A percentile compares a stretch with the other conserved stretches of the same genome.
Evolutionary conservation across 2,329 filamentous ascomycete species (phyloP).

Genomic region (Exophiala sp.): DNA sequence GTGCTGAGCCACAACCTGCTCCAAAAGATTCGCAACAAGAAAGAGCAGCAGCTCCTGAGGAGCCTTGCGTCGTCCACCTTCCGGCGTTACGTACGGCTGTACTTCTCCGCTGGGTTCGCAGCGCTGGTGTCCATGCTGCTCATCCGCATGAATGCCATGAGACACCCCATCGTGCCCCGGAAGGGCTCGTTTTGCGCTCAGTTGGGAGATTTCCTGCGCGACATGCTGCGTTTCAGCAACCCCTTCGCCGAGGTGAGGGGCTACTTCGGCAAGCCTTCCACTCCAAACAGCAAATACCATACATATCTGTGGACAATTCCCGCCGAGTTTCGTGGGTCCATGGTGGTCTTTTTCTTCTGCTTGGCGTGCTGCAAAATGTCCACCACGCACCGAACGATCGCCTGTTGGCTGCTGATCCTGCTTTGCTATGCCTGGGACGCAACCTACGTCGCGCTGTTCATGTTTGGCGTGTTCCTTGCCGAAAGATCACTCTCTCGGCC

Average conservation of each 20-base stretch:
- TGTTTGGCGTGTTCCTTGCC: not conserved
- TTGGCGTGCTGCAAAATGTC: conserved; percentile 1
- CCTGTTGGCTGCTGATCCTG: not conserved
- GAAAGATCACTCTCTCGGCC: not conserved
- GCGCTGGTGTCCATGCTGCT: conserved; percentile 40
- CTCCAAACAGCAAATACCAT: too few relatives aligned
- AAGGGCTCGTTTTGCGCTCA: not conserved
- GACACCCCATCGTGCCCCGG: not conserved
- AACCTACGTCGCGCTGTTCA: conserved; percentile 1
- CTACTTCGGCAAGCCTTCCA: conserved; percentile 36
- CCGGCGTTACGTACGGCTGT: conserved; percentile 44
- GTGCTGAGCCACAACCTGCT: conserved; percentile 44
- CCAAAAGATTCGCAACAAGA: conserved; percentile 37
- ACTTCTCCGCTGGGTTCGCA: conserved; percentile 40
- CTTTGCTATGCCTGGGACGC: not conserved
- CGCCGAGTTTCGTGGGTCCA: conserved; percentile 2
- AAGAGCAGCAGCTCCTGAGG: conserved; percentile 32
- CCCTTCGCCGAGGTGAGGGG: conserved; percentile 32
- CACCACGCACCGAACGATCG: not conserved
- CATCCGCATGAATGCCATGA: conserved; percentile 19
- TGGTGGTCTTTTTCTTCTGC: conserved; percentile 1
- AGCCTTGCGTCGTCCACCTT: conserved; percentile 42
- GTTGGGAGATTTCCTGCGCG: conserved; percentile 15
- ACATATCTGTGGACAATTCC: conserved; percentile 32
- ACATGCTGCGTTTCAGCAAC: conserved; percentile 32